Evolutionary conservation across 2,329 filamentous ascomycete genomes (phyloP), one percentile per base, ranked within the genome.

Genomic region (Thermothelomyces thermophilus): DNA sequence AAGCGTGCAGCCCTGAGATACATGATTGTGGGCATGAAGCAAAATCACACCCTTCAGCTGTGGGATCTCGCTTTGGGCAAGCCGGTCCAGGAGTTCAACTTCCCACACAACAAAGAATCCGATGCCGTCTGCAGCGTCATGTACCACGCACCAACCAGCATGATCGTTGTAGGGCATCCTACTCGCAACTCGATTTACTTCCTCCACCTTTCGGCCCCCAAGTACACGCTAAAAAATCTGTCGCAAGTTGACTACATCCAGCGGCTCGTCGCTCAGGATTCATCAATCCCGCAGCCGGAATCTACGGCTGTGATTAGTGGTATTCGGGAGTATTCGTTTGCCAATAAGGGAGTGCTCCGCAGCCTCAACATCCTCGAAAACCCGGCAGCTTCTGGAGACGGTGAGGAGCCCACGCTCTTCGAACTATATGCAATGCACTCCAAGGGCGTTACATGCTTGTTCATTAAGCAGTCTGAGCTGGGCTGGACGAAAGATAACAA

Each of bases 341-440:
- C 82, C 46, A 86, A 87, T 62, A 89, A 89, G 64, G 91, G 93
- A 13, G 77, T 88, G 58, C 79, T 98, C 44, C 83, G 93, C 66
- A 97, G 91, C 65, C 72, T 98, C 49, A 90, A 95, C 62, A 88
- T 98, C 62, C 77, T 97, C 22, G 82, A 84, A 61, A 83, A 77
- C 59, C 82, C 86, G 30, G 79, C 84, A 48, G 78, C 81, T 54
- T 70, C 76, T 6, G 75, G 81, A 52, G 78, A 80, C 34, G 74
- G 74, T 20, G 83, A 85, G 19, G 86, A 93, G 56, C 80, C 81
- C 14, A 82, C 84, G 0, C 71, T 96, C 13, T 97, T 98, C 62
- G 93, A 98, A 71, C 76, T 98, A 9, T 98, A 98, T 65, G 86
- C 89, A 28, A 95, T 96, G 85, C 91, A 98, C 68, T 96, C 93